Evolutionary conservation across 805 yeast species (phyloP).

Genomic region (Metschnikowia sp.): DNA sequence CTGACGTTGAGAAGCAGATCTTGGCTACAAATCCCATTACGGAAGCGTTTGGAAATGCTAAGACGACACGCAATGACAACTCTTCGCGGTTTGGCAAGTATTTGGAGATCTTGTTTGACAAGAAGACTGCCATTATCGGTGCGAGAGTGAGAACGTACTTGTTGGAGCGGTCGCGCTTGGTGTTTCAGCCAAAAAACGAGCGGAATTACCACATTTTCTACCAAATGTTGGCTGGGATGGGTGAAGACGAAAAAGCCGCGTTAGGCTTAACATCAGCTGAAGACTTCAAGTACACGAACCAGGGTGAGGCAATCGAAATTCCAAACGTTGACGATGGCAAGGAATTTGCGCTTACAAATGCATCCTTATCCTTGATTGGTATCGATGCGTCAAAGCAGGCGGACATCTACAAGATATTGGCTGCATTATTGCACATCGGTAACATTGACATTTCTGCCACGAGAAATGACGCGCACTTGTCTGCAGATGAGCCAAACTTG

Average conservation of each 20-base stretch:
- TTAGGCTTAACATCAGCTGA: slow-evolving; percentile 62
- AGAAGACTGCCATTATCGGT: slow-evolving; percentile 76
- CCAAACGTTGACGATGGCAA: slow-evolving; percentile 76
- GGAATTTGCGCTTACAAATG: slow-evolving; percentile 73
- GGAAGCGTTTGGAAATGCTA: slow-evolving; percentile 98
- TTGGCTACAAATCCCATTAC: slow-evolving; percentile 95
- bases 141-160: slow-evolving; percentile 91
- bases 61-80: slow-evolving; percentile 94
- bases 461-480: slow-evolving; percentile 74
- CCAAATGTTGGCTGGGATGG: slow-evolving; percentile 77
- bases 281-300: slow-evolving; percentile 79
- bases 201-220: slow-evolving; percentile 95
- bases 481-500: slow-evolving; percentile 83
- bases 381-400: slow-evolving; percentile 55
- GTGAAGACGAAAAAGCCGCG: slow-evolving; percentile 49
- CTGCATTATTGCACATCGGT: slow-evolving; percentile 90
- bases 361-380: slow-evolving; percentile 79
- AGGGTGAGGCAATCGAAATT: slow-evolving; percentile 76
- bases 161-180: slow-evolving; percentile 89
- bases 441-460: slow-evolving; percentile 84
- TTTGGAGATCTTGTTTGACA: slow-evolving; percentile 82
- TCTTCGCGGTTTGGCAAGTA: slow-evolving; percentile 98
- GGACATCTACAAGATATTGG: slow-evolving; percentile 71
- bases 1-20: slow-evolving; percentile 88
- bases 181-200: slow-evolving; percentile 86